Evolutionary conservation across 2,329 filamentous ascomycete species (phyloP).

Genomic region (Coniochaeta ligniaria): DNA sequence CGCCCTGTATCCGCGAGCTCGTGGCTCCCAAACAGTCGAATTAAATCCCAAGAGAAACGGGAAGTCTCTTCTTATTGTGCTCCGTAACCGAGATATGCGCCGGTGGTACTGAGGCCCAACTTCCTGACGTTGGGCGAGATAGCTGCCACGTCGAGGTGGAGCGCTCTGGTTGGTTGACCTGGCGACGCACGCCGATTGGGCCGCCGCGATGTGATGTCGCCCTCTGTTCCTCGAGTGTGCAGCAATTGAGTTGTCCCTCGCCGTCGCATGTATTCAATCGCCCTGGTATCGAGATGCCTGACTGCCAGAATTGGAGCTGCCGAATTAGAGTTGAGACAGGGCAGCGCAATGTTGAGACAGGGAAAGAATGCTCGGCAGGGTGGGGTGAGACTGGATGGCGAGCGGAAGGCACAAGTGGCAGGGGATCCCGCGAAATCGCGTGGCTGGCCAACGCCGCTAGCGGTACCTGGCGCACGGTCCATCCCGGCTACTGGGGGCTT

Average conservation of each 20-base stretch:
- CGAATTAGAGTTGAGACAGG: background rate
- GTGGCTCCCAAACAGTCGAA: background rate
- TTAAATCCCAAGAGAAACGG: background rate
- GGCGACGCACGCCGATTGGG: background rate
- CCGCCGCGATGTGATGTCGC: background rate
- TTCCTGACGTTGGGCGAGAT: background rate
- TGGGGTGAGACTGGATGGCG: background rate
- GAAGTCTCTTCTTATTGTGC: too few relatives aligned
- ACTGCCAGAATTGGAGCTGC: too few relatives aligned
- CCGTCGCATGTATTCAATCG: too few relatives aligned
- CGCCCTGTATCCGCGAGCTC: background rate
- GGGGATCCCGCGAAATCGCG: background rate
- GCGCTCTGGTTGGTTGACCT: background rate
- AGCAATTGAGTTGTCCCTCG: too few relatives aligned
- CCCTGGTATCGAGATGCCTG: too few relatives aligned
- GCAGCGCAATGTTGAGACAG: background rate
- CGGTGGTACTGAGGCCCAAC: background rate
- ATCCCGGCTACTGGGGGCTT: background rate
- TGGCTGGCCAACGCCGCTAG: background rate
- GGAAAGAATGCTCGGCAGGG: background rate
- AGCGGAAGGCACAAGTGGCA: too few relatives aligned
- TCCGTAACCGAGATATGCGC: background rate
- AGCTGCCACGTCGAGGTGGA: conserved; percentile 4
- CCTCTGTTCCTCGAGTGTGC: background rate
- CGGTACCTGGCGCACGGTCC: background rate